Conservation (phyloP, 2,329 filamentous ascomycete species). For the Chaetomium strumarium region DNA sequence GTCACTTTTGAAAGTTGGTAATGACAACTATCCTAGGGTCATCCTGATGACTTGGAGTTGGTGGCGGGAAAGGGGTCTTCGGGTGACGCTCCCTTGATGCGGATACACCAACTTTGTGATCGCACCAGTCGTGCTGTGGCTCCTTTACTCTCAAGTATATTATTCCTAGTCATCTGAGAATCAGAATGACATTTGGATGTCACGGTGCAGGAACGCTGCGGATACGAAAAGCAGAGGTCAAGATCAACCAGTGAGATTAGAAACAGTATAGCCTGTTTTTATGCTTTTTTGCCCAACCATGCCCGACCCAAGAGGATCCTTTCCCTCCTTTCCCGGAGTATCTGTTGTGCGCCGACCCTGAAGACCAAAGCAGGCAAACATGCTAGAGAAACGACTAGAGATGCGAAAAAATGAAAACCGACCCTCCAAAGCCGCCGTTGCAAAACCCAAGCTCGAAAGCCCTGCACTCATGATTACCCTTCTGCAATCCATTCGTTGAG, state of each 20-base stretch:
- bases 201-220: no score
- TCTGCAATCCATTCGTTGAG: not conserved
- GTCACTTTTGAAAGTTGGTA: no score
- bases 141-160: no score
- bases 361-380: not conserved
- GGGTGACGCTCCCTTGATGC: no score
- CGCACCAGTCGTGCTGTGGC: no score
- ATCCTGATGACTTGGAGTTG: no score
- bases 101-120: no score
- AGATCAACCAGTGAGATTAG: not conserved
- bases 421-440: not conserved
- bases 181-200: no score
- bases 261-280: not conserved
- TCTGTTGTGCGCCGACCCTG: slow-evolving; percentile 6
- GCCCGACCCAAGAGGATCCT: not conserved
- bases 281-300: not conserved
- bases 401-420: not conserved
- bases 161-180: no score
- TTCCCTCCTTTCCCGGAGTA: not conserved
- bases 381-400: not conserved
- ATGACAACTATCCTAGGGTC: no score
- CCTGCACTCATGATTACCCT: not conserved
- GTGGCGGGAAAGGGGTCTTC: no score
- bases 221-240: not conserved
- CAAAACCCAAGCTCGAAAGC: not conserved